Conservation (phyloP, 495 filamentous ascomycete species). For the Aspergillus sclerotioniger region DNA sequence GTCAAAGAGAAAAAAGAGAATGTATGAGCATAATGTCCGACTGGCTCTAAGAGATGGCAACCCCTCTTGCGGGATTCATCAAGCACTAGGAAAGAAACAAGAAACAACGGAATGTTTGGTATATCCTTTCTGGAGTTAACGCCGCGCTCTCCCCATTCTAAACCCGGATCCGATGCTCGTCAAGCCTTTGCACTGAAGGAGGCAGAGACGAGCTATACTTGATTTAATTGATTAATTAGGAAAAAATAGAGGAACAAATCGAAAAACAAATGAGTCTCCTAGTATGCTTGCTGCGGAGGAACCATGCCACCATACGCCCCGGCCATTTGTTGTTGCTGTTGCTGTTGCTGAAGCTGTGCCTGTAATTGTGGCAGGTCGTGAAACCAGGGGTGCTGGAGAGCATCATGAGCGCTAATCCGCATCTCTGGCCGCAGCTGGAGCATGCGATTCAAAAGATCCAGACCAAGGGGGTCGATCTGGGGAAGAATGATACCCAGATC, state of each 20-base stretch:
- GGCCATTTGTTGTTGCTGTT: slow-evolving; percentile 39
- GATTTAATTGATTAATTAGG: slow-evolving; percentile 12
- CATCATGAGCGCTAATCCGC: slow-evolving; percentile 79
- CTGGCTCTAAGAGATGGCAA: not conserved
- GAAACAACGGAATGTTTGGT: slow-evolving; percentile 7
- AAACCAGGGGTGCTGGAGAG: slow-evolving; percentile 91
- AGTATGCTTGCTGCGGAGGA: slow-evolving; percentile 41
- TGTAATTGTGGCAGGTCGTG: slow-evolving; percentile 56
- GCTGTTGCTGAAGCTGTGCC: slow-evolving; percentile 48
- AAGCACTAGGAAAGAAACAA: not conserved
- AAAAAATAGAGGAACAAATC: slow-evolving; percentile 5
- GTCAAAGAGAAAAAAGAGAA: not conserved
- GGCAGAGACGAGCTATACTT: slow-evolving; percentile 11
- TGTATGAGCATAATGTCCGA: not conserved
- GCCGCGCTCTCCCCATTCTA: slow-evolving; percentile 36
- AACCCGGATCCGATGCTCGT: slow-evolving; percentile 30
- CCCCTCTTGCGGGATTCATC: not conserved
- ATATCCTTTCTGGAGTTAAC: slow-evolving; percentile 28
- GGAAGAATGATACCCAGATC: slow-evolving; percentile 81
- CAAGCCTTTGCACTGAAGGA: slow-evolving; percentile 23
- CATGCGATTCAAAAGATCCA: slow-evolving; percentile 86
- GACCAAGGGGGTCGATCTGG: slow-evolving; percentile 79
- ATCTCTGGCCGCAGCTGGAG: slow-evolving; percentile 91
- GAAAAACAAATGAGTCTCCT: slow-evolving; percentile 9
- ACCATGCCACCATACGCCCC: slow-evolving; percentile 44